Conservation (phyloP, 176 grass and related monocot species). For the Luzula sylvatica region DNA sequence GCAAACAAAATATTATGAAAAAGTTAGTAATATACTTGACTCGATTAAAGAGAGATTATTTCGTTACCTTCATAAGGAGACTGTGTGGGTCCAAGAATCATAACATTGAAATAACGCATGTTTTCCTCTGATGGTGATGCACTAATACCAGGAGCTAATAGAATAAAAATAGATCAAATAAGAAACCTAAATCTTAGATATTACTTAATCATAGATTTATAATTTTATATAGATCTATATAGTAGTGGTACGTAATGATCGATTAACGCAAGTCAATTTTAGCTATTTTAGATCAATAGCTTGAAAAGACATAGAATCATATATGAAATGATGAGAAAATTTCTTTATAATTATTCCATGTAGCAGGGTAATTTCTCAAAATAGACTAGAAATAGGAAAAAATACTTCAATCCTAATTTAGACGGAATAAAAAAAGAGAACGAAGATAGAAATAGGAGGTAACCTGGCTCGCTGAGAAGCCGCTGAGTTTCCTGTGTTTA, state of each 20-base stretch:
- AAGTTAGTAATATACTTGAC: not conserved
- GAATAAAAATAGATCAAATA: not conserved
- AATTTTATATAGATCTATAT: too few species aligned
- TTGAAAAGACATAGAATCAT: too few species aligned
- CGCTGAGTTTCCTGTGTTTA: conserved; percentile 89
- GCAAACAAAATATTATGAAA: conserved; percentile 14
- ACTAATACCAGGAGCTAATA: conserved; percentile 82
- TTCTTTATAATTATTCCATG: not conserved
- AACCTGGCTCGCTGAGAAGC: conserved; percentile 95
- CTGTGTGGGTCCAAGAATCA: conserved; percentile 86
- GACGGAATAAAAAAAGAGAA: not conserved
- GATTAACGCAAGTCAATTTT: conserved; percentile 1
- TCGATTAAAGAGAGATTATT: not conserved
- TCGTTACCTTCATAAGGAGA: conserved; percentile 65
- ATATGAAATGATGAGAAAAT: not conserved
- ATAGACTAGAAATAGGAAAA: not conserved
- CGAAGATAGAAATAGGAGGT: not conserved
- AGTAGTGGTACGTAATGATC: too few species aligned
- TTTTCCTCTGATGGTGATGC: conserved; percentile 94
- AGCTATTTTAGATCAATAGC: too few species aligned
- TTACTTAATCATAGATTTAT: too few species aligned
- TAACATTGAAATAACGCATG: conserved; percentile 99
- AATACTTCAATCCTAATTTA: not conserved
- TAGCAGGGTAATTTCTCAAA: conserved; percentile 2
- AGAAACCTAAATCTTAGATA: too few species aligned